Conservation (phyloP, 2,329 filamentous ascomycete species). For the Colletotrichum tropicale region DNA sequence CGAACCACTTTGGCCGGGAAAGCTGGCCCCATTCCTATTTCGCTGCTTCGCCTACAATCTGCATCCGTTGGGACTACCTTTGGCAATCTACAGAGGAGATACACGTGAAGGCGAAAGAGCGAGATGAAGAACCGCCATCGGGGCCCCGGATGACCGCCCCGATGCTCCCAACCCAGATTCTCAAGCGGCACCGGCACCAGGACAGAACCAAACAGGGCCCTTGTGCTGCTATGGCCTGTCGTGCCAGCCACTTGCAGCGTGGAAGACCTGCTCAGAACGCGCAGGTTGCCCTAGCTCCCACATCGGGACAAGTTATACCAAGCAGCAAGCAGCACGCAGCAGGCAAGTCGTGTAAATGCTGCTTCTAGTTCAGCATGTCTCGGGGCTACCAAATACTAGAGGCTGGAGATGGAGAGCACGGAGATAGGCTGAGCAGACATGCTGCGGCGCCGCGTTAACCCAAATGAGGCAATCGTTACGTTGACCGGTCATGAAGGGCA, state of each 20-base stretch:
- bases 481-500: neutral
- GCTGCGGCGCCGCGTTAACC: neutral
- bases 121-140: neutral
- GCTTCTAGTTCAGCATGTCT: neutral
- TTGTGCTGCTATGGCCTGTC: neutral
- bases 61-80: neutral
- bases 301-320: neutral
- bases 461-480: conserved; percentile 19
- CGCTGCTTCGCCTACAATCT: neutral
- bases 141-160: neutral
- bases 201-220: neutral
- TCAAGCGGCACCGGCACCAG: neutral
- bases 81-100: neutral
- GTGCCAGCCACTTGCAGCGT: neutral
- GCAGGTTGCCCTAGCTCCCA: neutral
- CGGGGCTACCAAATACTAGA: neutral
- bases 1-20: neutral
- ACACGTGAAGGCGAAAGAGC: neutral
- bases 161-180: neutral
- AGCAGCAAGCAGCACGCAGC: neutral
- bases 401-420: neutral
- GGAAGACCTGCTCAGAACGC: neutral
- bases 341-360: neutral
- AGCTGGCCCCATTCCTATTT: neutral
- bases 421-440: neutral